These are phyloP conservation scores for Trichocladium uniseriatum DNA, from an alignment of 495 filamentous ascomycete species.

Conservation along the genomic window DNA sequence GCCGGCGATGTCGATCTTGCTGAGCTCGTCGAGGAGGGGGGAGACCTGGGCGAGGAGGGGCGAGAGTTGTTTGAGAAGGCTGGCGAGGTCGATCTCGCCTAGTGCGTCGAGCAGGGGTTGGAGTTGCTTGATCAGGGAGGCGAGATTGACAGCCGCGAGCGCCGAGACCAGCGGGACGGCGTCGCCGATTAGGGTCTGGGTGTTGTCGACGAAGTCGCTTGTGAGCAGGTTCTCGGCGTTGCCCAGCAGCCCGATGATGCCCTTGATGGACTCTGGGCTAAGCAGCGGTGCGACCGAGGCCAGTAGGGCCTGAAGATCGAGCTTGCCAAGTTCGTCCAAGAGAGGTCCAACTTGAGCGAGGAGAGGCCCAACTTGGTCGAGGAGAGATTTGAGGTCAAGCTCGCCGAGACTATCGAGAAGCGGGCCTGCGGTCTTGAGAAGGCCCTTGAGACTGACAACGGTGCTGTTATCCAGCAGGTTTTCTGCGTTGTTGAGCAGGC, in stretches of 20 bases:
- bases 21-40: slow-evolving; percentile 27
- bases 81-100: slow-evolving; percentile 5
- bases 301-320: too few relatives aligned
- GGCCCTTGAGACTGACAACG: not conserved
- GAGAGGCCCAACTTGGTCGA: slow-evolving; percentile 25
- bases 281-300: too few relatives aligned
- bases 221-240: too few relatives aligned
- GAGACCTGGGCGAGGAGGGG: slow-evolving; percentile 16
- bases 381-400: not conserved
- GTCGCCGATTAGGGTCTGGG: too few relatives aligned
- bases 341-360: too few relatives aligned
- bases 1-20: slow-evolving; percentile 30
- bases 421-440: not conserved
- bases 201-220: too few relatives aligned
- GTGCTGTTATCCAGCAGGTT: not conserved
- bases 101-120: slow-evolving; percentile 7
- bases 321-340: slow-evolving; percentile 26
- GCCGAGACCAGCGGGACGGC: too few relatives aligned
- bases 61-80: too few relatives aligned
- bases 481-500: slow-evolving; percentile 2
- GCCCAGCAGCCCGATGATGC: too few relatives aligned
- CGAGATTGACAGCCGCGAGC: too few relatives aligned
- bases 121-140: slow-evolving; percentile 26
- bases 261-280: too few relatives aligned
- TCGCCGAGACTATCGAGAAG: slow-evolving; percentile 23